Evolutionary conservation across 257 asterid genomes (phyloP).

Genomic region (Scutellaria baicalensis): DNA sequence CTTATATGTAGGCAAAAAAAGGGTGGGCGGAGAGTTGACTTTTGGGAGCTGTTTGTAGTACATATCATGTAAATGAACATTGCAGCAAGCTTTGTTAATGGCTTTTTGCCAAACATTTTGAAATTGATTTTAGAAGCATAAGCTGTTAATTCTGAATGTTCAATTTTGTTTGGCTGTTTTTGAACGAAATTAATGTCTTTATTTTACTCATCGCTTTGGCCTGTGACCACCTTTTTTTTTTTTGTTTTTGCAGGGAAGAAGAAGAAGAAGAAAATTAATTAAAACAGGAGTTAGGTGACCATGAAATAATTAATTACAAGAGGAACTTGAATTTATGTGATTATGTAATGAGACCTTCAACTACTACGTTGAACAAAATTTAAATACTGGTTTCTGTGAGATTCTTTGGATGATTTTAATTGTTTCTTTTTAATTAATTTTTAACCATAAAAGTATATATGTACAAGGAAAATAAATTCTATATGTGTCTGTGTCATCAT

Average conservation of each 20-base stretch:
- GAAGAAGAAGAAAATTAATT: not conserved
- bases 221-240: not conserved
- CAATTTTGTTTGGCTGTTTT: conserved; percentile 8
- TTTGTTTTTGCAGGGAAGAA: not conserved
- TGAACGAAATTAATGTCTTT: conserved; percentile 13
- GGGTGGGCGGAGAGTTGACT: conserved; percentile 45
- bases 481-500: not conserved
- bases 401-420: conserved; percentile 8
- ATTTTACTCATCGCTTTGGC: not conserved
- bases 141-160: not conserved
- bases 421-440: no score
- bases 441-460: not conserved
- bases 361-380: conserved; percentile 22
- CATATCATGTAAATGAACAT: conserved; percentile 14
- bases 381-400: not conserved
- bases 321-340: not conserved
- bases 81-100: conserved; percentile 38
- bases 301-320: conserved; percentile 1
- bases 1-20: conserved; percentile 20
- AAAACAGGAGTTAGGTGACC: conserved; percentile 21
- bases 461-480: not conserved
- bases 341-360: conserved; percentile 4
- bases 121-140: conserved; percentile 7
- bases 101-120: conserved; percentile 50
- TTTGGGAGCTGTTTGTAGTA: conserved; percentile 22